Percentiles rank a stretch among this genome's conserved stretches.
phyloP scores from a whole-genome alignment of 2,329 filamentous ascomycete genomes.

The Stemphylium beticola region DNA sequence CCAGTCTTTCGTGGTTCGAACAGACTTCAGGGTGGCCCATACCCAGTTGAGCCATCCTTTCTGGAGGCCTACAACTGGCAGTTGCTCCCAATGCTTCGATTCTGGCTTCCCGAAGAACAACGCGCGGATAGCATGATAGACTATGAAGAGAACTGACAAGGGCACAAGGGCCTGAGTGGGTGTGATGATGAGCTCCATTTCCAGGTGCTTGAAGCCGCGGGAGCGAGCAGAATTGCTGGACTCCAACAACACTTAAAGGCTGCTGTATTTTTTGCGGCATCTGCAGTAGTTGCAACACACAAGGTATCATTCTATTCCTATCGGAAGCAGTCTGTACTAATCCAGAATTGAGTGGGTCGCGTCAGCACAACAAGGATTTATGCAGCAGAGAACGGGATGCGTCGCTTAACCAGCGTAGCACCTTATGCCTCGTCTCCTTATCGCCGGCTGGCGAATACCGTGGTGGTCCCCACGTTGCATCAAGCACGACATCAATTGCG shows the following conservation, averaged over 20 bases:
- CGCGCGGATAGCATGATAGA: slow-evolving; percentile 16
- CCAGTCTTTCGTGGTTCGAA: slow-evolving; percentile 20
- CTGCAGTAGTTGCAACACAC: neutral
- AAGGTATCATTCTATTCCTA: neutral
- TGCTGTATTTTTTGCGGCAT: neutral
- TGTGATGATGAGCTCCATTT: slow-evolving; percentile 22
- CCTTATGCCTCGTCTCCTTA: neutral
- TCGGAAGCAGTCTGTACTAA: neutral
- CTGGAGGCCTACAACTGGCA: slow-evolving; percentile 14
- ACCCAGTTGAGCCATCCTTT: slow-evolving; percentile 22
- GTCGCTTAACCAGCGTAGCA: neutral
- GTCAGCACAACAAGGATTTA: neutral
- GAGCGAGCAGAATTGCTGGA: neutral
- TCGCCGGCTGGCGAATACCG: neutral
- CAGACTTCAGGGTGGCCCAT: slow-evolving; percentile 16
- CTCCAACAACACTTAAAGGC: slow-evolving; percentile 1
- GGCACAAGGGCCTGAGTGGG: slow-evolving; percentile 20
- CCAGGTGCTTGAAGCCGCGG: neutral
- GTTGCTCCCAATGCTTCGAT: slow-evolving; percentile 18
- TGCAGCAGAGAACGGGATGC: slow-evolving; percentile 2
- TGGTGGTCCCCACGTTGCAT: neutral
- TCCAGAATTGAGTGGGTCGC: neutral
- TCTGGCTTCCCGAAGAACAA: slow-evolving; percentile 11
- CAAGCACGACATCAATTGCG: neutral
- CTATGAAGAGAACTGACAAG: slow-evolving; percentile 17